phyloP scores from a whole-genome alignment of 1,284 basidiomycete genomes.

The Ustilago loliicola region DNA sequence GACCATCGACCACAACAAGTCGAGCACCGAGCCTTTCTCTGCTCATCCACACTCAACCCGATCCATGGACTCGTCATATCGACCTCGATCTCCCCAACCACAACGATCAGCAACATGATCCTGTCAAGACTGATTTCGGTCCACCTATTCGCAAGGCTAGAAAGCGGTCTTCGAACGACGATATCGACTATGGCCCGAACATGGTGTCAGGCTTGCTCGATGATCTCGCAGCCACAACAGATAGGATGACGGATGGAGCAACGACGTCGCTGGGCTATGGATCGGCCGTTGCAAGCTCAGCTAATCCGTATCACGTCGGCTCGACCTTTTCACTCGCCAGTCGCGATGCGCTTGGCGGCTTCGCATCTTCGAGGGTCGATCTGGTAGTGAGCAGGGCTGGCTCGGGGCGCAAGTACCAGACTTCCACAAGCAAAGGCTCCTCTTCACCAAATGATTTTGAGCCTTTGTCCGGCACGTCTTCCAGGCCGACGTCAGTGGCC shows the following conservation, averaged over 20 bases:
- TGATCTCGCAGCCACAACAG: constrained; percentile 2
- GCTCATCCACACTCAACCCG: constrained; percentile 34
- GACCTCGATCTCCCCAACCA: constrained; percentile 14
- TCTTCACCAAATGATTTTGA: background rate
- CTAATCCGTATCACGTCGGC: constrained; percentile 31
- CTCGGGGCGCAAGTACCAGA: background rate
- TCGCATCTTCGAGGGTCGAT: constrained; percentile 6
- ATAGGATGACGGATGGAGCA: constrained; percentile 10
- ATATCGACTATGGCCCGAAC: constrained; percentile 12
- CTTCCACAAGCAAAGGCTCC: constrained; percentile 13
- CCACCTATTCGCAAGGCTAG: background rate
- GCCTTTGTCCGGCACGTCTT: background rate
- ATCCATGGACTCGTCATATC: constrained; percentile 26
- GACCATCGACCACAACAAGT: background rate
- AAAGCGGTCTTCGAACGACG: background rate
- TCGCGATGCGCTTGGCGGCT: constrained; percentile 13
- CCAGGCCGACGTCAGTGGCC: background rate
- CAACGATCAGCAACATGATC: background rate
- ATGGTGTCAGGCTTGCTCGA: constrained; percentile 7
- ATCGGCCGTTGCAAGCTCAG: constrained; percentile 31
- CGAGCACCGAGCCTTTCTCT: constrained; percentile 30
- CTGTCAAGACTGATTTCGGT: background rate
- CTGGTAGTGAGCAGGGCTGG: background rate
- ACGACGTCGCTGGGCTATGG: constrained; percentile 19
- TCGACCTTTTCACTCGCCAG: constrained; percentile 12